phyloP scores from a whole-genome alignment of 257 asterid genomes.

The Lantana camara region DNA sequence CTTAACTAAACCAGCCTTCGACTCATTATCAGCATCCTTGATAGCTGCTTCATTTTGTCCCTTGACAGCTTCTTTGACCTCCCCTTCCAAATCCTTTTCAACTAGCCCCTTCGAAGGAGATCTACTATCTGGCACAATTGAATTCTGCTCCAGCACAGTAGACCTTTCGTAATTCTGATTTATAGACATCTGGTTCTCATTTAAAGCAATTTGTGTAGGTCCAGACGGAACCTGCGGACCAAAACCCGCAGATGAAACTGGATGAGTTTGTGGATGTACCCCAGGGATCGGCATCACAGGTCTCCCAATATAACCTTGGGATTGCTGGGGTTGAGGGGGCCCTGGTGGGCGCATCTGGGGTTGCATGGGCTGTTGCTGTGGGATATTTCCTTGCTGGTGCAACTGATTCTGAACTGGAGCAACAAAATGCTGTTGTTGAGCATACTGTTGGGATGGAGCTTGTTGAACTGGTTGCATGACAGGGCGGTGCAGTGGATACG shows the following conservation, averaged over 20 bases:
- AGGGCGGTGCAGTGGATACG: conserved; percentile 48
- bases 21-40: conserved; percentile 37
- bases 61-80: conserved; percentile 29
- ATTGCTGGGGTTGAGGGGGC: conserved; percentile 61
- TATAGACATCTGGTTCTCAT: conserved; percentile 41
- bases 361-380: conserved; percentile 54
- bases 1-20: conserved; percentile 47
- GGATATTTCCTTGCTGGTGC: conserved; percentile 51
- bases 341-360: conserved; percentile 60
- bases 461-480: conserved; percentile 56
- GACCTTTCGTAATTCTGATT: conserved; percentile 43
- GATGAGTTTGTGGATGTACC: conserved; percentile 44
- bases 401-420: conserved; percentile 54
- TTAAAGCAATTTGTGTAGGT: conserved; percentile 45
- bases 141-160: conserved; percentile 39
- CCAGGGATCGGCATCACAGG: conserved; percentile 58
- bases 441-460: conserved; percentile 49
- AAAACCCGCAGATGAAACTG: conserved; percentile 47
- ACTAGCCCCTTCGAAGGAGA: conserved; percentile 39
- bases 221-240: conserved; percentile 44
- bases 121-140: conserved; percentile 36
- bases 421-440: conserved; percentile 58
- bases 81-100: conserved; percentile 48
- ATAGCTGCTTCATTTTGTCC: conserved; percentile 29
- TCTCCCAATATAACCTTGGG: conserved; percentile 50